Percentiles rank a stretch among this genome's conserved stretches.
Evolutionary conservation across 1,284 basidiomycete species (phyloP).

Genomic region (Gymnopus androsaceus): DNA sequence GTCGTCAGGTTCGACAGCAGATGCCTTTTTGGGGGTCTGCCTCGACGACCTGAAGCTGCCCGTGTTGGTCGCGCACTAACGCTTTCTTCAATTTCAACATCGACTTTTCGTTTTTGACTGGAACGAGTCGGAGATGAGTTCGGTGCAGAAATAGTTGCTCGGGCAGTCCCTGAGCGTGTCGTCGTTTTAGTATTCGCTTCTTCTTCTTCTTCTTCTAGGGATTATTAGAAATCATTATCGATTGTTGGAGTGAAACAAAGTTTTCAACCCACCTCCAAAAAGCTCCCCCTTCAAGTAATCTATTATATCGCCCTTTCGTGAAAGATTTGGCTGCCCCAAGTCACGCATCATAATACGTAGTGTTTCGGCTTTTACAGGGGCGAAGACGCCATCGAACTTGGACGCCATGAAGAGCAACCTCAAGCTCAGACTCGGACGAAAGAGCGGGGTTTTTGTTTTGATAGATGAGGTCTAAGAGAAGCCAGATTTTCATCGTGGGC

Average conservation of each 20-base stretch:
- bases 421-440: too few relatives aligned
- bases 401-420: conserved; percentile 1
- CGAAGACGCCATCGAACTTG: not conserved
- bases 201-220: not conserved
- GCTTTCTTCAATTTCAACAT: not conserved
- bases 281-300: not conserved
- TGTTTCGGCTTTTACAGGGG: conserved; percentile 4
- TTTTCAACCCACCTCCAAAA: not conserved
- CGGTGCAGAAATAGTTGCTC: not conserved
- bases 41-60: not conserved
- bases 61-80: conserved; percentile 1
- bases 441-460: too few relatives aligned
- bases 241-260: not conserved
- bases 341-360: conserved; percentile 8
- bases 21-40: not conserved
- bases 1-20: not conserved
- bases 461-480: too few relatives aligned
- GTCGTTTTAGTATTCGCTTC: not conserved
- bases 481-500: too few relatives aligned
- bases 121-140: not conserved
- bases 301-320: conserved; percentile 1
- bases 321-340: not conserved
- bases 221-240: not conserved
- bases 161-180: not conserved
- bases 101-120: conserved; percentile 1